Conservation (phyloP, 495 filamentous ascomycete species). For the Neurospora sp. region DNA sequence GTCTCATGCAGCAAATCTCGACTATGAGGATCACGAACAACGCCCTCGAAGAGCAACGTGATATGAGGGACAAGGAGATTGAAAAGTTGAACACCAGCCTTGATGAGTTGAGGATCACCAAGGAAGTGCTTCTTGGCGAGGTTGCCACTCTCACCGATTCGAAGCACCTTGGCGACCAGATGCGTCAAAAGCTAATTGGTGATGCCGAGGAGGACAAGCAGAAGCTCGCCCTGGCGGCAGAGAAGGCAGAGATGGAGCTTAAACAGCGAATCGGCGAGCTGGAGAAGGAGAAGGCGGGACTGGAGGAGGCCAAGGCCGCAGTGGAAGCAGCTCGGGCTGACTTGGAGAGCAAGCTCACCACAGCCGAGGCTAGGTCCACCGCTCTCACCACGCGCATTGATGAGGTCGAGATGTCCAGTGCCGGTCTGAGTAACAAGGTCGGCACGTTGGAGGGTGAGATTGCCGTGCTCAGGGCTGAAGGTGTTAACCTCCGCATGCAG, state of each 20-base stretch:
- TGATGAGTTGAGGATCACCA: slow-evolving; percentile 14
- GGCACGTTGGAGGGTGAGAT: slow-evolving; percentile 14
- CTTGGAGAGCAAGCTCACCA: slow-evolving; percentile 13
- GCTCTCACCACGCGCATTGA: slow-evolving; percentile 12
- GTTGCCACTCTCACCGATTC: slow-evolving; percentile 10
- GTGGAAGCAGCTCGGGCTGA: slow-evolving; percentile 29
- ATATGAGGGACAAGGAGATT: slow-evolving; percentile 28
- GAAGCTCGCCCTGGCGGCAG: slow-evolving; percentile 9
- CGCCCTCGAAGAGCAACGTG: slow-evolving; percentile 27
- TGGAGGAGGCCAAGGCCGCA: slow-evolving; percentile 16
- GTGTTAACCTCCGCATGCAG: slow-evolving; percentile 9
- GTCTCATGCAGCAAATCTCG: slow-evolving; percentile 25
- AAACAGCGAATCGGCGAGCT: slow-evolving; percentile 22
- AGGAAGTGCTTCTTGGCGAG: slow-evolving; percentile 1
- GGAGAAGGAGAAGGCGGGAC: slow-evolving; percentile 27
- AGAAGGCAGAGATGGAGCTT: slow-evolving; percentile 16
- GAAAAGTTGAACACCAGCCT: slow-evolving; percentile 18
- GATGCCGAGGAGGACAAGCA: slow-evolving; percentile 12
- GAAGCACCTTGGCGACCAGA: slow-evolving; percentile 15
- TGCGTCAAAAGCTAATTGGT: slow-evolving; percentile 9
- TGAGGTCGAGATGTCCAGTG: slow-evolving; percentile 12
- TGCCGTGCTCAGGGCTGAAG: slow-evolving; percentile 8
- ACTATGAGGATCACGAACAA: slow-evolving; percentile 24
- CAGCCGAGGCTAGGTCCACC: slow-evolving; percentile 14
- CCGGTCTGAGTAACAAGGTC: slow-evolving; percentile 14